Percentiles rank a stretch among this genome's conserved stretches.
These are phyloP conservation scores for Fraxinus sp. DNA, from an alignment of 305 asterid species.

Conservation along the genomic window DNA sequence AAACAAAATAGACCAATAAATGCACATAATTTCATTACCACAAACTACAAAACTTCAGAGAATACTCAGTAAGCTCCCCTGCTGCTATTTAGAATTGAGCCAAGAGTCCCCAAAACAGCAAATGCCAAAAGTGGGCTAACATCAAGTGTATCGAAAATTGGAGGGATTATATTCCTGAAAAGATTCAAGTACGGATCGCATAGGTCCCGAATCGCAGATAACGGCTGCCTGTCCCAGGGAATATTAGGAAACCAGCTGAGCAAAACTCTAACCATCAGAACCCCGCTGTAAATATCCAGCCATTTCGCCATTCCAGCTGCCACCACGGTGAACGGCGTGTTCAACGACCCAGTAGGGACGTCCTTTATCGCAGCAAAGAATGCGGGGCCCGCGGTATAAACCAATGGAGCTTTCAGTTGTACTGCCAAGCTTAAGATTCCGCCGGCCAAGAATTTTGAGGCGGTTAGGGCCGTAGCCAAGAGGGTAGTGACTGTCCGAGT, in stretches of 20 bases:
- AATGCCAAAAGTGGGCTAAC: conserved; percentile 80
- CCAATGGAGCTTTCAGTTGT: conserved; percentile 45
- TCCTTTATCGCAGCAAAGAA: conserved; percentile 69
- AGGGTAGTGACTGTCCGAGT: conserved; percentile 71
- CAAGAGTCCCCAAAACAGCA: conserved; percentile 69
- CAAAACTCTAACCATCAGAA: conserved; percentile 79
- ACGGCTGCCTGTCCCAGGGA: conserved; percentile 90
- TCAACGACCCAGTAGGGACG: conserved; percentile 39
- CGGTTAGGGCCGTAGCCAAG: conserved; percentile 44
- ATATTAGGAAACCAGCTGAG: conserved; percentile 95
- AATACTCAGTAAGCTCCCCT: conserved; percentile 40
- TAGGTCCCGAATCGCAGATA: conserved; percentile 79
- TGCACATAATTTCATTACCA: background rate
- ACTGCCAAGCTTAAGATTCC: conserved; percentile 37
- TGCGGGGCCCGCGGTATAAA: conserved; percentile 51
- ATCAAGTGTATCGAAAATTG: conserved; percentile 69
- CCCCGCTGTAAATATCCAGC: conserved; percentile 83
- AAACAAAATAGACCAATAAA: background rate
- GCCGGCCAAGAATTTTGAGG: conserved; percentile 43
- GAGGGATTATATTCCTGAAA: conserved; percentile 84
- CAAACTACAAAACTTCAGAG: background rate
- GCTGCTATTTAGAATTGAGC: conserved; percentile 60
- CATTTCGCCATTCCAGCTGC: conserved; percentile 89
- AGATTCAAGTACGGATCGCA: conserved; percentile 92
- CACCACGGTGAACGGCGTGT: conserved; percentile 79